Conservation (phyloP, 495 filamentous ascomycete species). For the Penicillium canariense region DNA sequence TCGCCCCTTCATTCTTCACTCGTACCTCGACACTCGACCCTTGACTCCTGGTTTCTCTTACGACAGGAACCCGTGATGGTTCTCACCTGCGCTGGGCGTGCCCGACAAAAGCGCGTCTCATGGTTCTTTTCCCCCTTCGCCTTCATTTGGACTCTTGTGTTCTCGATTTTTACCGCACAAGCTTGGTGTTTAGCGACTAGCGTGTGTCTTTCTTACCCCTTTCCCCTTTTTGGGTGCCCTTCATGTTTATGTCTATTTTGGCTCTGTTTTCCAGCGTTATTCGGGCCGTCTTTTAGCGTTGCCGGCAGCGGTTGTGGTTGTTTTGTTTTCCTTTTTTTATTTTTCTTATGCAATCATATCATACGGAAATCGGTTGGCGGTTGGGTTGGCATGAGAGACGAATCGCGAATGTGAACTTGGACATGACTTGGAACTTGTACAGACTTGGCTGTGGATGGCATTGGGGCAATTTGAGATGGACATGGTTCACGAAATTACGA, state of each 20-base stretch:
- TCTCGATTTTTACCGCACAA: not conserved
- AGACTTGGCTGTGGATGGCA: no score
- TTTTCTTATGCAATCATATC: not conserved
- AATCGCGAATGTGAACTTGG: no score
- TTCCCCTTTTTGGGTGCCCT: not conserved
- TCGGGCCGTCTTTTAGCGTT: constrained; percentile 6
- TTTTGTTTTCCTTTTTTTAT: not conserved
- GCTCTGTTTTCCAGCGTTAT: constrained; percentile 10
- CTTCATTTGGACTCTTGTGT: not conserved
- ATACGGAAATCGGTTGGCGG: not conserved
- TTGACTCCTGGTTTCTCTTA: not conserved
- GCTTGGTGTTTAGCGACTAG: constrained; percentile 1
- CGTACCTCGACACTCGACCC: not conserved
- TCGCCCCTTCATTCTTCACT: not conserved
- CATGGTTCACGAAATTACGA: constrained; percentile 7
- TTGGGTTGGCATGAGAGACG: no score
- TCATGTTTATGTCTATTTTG: not conserved
- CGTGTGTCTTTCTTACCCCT: not conserved
- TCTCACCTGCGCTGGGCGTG: not conserved
- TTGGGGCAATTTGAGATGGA: no score
- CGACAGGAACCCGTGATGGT: constrained; percentile 1
- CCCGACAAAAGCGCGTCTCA: not conserved
- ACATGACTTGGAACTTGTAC: not conserved
- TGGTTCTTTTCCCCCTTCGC: not conserved
- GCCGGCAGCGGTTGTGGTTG: not conserved